phyloP scores from a whole-genome alignment of 1,139 yeast species.

The Hansenula lynferdii region DNA sequence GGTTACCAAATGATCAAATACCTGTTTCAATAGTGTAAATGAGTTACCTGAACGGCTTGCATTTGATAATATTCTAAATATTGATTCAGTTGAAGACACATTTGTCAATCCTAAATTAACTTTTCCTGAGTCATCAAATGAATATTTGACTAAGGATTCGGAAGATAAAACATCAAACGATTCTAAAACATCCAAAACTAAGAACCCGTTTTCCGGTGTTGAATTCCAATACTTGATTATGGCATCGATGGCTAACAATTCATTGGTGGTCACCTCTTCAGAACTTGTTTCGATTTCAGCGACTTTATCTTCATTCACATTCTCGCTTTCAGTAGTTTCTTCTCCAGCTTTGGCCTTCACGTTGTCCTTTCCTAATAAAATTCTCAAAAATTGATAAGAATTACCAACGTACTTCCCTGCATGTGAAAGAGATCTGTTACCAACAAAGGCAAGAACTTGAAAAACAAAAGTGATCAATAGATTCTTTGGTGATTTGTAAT shows the following conservation, averaged over 20 bases:
- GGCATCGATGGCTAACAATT: conserved; percentile 52
- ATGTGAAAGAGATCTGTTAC: conserved; percentile 87
- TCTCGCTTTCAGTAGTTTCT: conserved; percentile 3
- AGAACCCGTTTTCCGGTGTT: conserved; percentile 76
- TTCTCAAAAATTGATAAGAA: conserved; percentile 46
- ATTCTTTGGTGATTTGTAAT: conserved; percentile 35
- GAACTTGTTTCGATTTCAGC: neutral
- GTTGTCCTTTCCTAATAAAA: conserved; percentile 35
- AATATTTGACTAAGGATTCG: conserved; percentile 36
- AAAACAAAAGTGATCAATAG: conserved; percentile 56
- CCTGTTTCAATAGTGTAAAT: conserved; percentile 23
- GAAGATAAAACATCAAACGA: conserved; percentile 45
- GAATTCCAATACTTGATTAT: conserved; percentile 74
- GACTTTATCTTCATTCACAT: neutral
- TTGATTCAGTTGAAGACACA: conserved; percentile 31
- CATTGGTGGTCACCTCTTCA: conserved; percentile 9
- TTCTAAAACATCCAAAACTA: conserved; percentile 62
- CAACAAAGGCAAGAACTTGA: conserved; percentile 75
- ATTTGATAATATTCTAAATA: conserved; percentile 29
- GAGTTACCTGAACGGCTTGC: conserved; percentile 12
- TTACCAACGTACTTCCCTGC: conserved; percentile 66
- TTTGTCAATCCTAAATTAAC: conserved; percentile 29
- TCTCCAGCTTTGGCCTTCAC: conserved; percentile 3
- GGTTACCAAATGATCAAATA: conserved; percentile 33
- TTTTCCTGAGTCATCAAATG: conserved; percentile 29